Evolutionary conservation across 192 early-diverging fungal species (phyloP), one percentile per base, ranked within the genome.

Genomic region (Coemansia sp.): DNA sequence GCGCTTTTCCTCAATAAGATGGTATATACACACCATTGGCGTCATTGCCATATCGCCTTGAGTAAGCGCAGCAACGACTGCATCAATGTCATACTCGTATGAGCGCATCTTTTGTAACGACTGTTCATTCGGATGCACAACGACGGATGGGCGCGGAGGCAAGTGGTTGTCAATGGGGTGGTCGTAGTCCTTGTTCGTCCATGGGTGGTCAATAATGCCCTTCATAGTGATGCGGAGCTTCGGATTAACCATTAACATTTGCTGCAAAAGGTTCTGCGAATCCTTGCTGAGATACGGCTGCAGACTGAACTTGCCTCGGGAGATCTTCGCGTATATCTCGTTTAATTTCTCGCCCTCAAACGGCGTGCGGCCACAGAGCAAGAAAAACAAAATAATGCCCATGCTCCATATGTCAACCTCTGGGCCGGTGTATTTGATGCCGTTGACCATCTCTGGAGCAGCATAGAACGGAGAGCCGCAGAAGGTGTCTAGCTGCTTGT

Each of bases 321-420:
- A 88, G 58, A 95, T 95, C 71, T 95, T 95, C 60, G 88, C 86
- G 78, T 93, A 93, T 13, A 95, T 85, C 64, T 91, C 91, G 62
- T 91, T 91, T 72, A 93, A 85, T 62, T 90, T 91, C 16, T 91
- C 89, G 76, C 93, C 91, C 62, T 94, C 93, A 74, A 94, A 94
- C 0, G 93, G 93, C 22, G 91, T 87, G 68, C 92, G 88, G 1
- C 93, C 93, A 72, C 92, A 93, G 8, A 94, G 83, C 67, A 94
- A 86, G 39, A 92, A 92, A 68, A 91, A 94, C 21, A 94, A 72
- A 21, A 94, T 91, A 22, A 94, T 90, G 19, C 93, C 92, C 86
- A 89, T 84, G 73, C 90, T 92, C 93, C 93, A 94, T 69, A 94
- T 90, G 69, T 94, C 93, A 2, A 94, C 92, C 80, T 94, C 93